Evolutionary conservation across 2,329 filamentous ascomycete genomes (phyloP), one percentile per base, ranked within the genome.

Genomic region (Colletotrichum cereale): DNA sequence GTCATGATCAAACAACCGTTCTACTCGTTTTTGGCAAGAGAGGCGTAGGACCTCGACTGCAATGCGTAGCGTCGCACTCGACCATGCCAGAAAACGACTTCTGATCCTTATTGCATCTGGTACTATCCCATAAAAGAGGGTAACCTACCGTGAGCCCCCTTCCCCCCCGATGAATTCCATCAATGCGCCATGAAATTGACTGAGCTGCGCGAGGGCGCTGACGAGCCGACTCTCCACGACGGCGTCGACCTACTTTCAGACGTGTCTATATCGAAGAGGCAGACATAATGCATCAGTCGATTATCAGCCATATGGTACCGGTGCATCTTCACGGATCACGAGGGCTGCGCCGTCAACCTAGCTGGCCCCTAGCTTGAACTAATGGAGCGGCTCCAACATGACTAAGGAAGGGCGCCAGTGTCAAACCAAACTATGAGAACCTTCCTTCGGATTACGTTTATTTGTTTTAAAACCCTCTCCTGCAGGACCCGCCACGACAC

Each of bases 71-170:
- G 7, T 6, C 5, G 3, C 7, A 18, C 24, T 16, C 24, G 14
- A 16, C 11, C n/a, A 50, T 50, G 12, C 11, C 47, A 1, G n/a
- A 10, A 50, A 11, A 26, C 11, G 3, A 6, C 24, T 16, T 50
- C 5, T n/a, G 6, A 50, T 24, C 80, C 78, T 5, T 82, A 83
- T 72, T 83, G 80, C 67, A 81, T 84, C 53, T 84, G 82, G 81
- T 72, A 82, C 72, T 77, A 82, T 1, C 38, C 79, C 0, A 78
- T 82, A 4, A 69, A 61, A 0, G 80, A 84, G 67, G 77, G 79
- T n/a, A 0, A 84, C 80, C 1, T 81, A 81, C 60, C 78, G 80
- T 5, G 58, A 71, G 14, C 67, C 84, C 34, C 79, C 71, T 14
- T 34, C 67, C 84, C 34, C 79, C 71, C 16, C 36, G 62, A 12